Conservation (phyloP, 805 yeast genomes). For the Candida parachauliodes region DNA sequence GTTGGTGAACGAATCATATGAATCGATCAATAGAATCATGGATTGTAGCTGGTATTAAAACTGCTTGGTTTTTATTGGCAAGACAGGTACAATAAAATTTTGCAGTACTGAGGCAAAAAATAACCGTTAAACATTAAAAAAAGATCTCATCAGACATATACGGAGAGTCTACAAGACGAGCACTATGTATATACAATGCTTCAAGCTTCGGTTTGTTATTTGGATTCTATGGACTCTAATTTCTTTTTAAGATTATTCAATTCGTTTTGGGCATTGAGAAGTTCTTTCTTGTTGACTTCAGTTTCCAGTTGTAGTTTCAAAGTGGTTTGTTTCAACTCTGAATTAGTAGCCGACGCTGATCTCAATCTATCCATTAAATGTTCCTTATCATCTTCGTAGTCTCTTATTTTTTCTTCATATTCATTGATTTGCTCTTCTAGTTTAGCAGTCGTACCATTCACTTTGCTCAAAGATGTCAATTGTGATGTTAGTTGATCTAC, state of each 20-base stretch:
- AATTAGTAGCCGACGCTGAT: constrained; percentile 34
- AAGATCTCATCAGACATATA: too few species aligned
- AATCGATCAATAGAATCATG: constrained; percentile 74
- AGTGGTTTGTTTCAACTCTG: constrained; percentile 24
- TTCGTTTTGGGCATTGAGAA: constrained; percentile 5
- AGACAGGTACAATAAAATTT: constrained; percentile 1
- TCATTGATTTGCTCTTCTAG: too few species aligned
- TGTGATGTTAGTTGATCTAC: too few species aligned
- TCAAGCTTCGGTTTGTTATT: too few species aligned
- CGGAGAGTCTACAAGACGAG: too few species aligned
- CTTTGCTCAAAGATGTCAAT: constrained; percentile 17
- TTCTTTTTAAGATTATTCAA: constrained; percentile 6
- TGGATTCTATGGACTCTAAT: too few species aligned
- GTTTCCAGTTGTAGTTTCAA: constrained; percentile 12
- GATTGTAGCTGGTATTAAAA: not conserved
- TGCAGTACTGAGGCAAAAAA: not conserved
- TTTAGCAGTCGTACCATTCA: constrained; percentile 14
- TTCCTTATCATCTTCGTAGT: constrained; percentile 28
- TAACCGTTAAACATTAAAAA: not conserved
- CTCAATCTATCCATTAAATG: constrained; percentile 41
- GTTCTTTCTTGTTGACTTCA: constrained; percentile 11
- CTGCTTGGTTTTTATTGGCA: too few species aligned
- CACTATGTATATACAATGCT: too few species aligned
- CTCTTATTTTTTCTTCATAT: constrained; percentile 20
- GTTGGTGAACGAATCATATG: constrained; percentile 92